Evolutionary conservation across 768 basidiomycete genomes (phyloP).

Genomic region (Pleurotus giganteus): DNA sequence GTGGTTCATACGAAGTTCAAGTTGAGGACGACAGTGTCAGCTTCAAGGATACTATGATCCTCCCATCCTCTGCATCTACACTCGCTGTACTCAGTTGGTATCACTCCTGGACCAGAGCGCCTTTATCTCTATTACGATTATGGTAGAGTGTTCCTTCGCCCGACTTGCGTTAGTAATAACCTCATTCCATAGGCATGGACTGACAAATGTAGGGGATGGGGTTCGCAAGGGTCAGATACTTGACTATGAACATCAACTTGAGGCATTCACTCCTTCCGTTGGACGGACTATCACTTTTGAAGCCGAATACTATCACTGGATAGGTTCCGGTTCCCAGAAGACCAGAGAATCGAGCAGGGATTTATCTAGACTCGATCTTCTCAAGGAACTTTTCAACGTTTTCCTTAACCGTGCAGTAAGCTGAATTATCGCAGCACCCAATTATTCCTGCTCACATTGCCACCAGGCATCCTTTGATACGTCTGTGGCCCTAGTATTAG

Average conservation of each 20-base stretch:
- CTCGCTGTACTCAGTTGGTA: slow-evolving; percentile 19
- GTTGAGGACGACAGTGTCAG: slow-evolving; percentile 4
- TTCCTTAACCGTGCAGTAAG: slow-evolving; percentile 26
- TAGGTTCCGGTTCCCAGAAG: not conserved
- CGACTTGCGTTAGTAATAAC: not conserved
- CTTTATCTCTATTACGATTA: slow-evolving; percentile 17
- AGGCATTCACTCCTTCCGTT: not conserved
- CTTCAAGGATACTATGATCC: slow-evolving; percentile 6
- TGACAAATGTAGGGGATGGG: slow-evolving; percentile 15
- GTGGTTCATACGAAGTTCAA: slow-evolving; percentile 12
- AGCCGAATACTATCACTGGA: slow-evolving; percentile 1
- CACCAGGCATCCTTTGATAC: slow-evolving; percentile 27
- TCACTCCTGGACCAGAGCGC: not conserved
- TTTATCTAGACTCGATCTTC: slow-evolving; percentile 20
- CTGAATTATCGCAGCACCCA: not conserved
- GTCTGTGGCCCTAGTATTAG: slow-evolving; percentile 22
- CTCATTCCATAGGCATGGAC: slow-evolving; percentile 13
- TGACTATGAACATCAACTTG: not conserved
- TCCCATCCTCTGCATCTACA: slow-evolving; percentile 17
- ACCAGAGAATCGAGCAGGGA: slow-evolving; percentile 16
- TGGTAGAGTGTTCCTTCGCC: too few species aligned
- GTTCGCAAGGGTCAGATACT: not conserved
- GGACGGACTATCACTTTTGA: slow-evolving; percentile 4
- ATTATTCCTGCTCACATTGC: not conserved
- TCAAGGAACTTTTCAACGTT: slow-evolving; percentile 26